phyloP scores from a whole-genome alignment of 2,329 filamentous ascomycete genomes.

The Aspergillus hortae region DNA sequence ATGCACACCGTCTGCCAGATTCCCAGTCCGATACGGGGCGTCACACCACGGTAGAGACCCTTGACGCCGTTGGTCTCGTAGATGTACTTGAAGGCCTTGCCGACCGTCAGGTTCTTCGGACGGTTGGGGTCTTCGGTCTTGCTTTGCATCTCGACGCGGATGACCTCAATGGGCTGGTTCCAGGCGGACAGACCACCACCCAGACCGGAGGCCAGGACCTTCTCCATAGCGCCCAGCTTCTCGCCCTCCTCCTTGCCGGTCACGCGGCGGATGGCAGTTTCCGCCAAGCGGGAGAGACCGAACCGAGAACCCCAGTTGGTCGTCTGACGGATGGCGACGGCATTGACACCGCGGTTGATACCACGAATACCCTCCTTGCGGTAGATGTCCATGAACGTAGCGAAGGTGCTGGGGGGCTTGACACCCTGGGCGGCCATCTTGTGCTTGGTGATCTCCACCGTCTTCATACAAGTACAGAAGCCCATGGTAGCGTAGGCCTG shows the following conservation, averaged over 20 bases:
- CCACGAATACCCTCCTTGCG: conserved; percentile 87
- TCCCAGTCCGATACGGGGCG: conserved; percentile 88
- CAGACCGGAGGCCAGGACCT: conserved; percentile 79
- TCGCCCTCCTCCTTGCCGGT: conserved; percentile 77
- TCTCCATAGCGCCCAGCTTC: conserved; percentile 76
- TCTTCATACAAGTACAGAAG: conserved; percentile 99
- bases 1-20: conserved; percentile 99
- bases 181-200: conserved; percentile 95
- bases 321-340: conserved; percentile 96
- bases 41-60: conserved; percentile 93
- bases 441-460: conserved; percentile 98
- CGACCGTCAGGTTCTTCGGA: conserved; percentile 98
- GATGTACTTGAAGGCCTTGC: conserved; percentile 78
- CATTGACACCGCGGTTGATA: conserved; percentile 98
- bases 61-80: conserved; percentile 82
- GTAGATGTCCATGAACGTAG: conserved; percentile 97
- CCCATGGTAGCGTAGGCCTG: conserved; percentile 99
- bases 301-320: conserved; percentile 99
- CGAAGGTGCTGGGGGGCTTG: conserved; percentile 85
- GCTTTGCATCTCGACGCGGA: conserved; percentile 99
- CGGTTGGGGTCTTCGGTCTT: conserved; percentile 97
- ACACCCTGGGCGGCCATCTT: conserved; percentile 82
- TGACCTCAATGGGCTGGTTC: conserved; percentile 99
- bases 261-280: conserved; percentile 75
- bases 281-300: conserved; percentile 85